Evolutionary conservation across 805 yeast genomes (phyloP), one percentile per base, ranked within the genome.

Genomic region (Candida ficus): DNA sequence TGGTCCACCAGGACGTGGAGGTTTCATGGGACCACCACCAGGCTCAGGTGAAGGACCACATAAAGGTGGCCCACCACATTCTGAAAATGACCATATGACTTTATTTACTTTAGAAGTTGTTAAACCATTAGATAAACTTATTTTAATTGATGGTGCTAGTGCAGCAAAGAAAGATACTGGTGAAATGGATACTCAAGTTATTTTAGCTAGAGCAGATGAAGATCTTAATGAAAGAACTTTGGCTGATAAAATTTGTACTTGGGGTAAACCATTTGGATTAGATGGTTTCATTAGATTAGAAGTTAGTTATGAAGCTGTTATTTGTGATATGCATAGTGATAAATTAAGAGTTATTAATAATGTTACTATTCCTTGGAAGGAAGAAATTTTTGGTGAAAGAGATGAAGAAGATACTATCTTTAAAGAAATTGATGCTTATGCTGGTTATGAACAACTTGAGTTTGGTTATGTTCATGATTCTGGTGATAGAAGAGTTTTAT

Each of bases 81-180:
- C 14, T 27, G 19, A 3, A 17, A 41, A 35, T 9, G 43, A 39
- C 9, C 50, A 47, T 10, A 28, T 57, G 5, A 48, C 57, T 16
- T 42, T 76, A 35, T 60, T 70, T 46, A 75, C 83, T 0, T 76
- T 76, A 47, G 59, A 64, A 44, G 72, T 70, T 9, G 60, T 57
- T 4, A 63, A 61, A 44, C 78, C 82, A 4, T 54, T 79, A 38
- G 66, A 65, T 45, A 71, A 66, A 46, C 52, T 79, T 23, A 61
- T 80, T 5, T 67, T 70, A 37, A 53, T 80, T n/a, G 84, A 79
- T 45, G 86, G 86, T 6, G 83, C 84, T 0, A 76, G 83, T 22
- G 86, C 83, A n/a, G 76, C 83, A 0, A 79, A 78, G 53, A 60
- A 70, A 0, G 29, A 40, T 1, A 66, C 76, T 2, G 84, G 84